Percentiles rank a stretch among this genome's conserved stretches.
phyloP scores from a whole-genome alignment of 1,284 basidiomycete genomes.

The Takashimella koratensis region DNA sequence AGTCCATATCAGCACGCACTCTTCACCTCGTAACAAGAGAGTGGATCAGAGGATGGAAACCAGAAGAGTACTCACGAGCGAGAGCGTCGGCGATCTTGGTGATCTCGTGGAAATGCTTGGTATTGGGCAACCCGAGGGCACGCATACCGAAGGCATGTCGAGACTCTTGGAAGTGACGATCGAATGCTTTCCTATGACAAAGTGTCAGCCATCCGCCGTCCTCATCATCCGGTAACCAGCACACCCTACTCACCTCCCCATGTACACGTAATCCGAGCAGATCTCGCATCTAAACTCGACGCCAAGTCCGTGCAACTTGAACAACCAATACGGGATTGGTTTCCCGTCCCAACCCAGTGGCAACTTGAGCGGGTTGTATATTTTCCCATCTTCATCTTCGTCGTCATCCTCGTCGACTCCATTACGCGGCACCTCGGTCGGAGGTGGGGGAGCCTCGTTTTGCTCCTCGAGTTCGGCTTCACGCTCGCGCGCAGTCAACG shows the following conservation, averaged over 20 bases:
- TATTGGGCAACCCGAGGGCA: constrained; percentile 93
- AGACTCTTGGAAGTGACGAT: constrained; percentile 65
- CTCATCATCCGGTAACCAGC: constrained; percentile 78
- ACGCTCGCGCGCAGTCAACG: constrained; percentile 91
- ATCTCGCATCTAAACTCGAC: constrained; percentile 98
- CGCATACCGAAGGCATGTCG: constrained; percentile 98
- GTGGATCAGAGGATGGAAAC: no score
- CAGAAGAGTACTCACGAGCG: constrained; percentile 60
- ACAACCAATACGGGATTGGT: constrained; percentile 98
- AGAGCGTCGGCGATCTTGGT: constrained; percentile 95
- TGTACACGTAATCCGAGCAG: constrained; percentile 91
- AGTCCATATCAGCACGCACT: no score
- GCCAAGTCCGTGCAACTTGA: constrained; percentile 94
- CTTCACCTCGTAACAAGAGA: constrained; percentile 2
- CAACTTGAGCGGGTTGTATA: constrained; percentile 96
- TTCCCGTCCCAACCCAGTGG: constrained; percentile 98
- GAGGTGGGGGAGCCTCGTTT: constrained; percentile 60
- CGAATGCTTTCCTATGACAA: constrained; percentile 47
- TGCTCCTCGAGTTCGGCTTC: constrained; percentile 86
- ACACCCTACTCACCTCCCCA: constrained; percentile 85
- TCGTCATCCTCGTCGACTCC: constrained; percentile 62
- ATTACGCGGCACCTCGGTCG: neutral
- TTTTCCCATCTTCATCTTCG: constrained; percentile 88
- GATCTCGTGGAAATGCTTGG: constrained; percentile 98
- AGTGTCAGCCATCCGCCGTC: constrained; percentile 70